A percentile compares a stretch with the other conserved stretches of the same genome.
phyloP scores from a whole-genome alignment of 2,329 filamentous ascomycete genomes.

The Ploettnerulaceae sp. region DNA sequence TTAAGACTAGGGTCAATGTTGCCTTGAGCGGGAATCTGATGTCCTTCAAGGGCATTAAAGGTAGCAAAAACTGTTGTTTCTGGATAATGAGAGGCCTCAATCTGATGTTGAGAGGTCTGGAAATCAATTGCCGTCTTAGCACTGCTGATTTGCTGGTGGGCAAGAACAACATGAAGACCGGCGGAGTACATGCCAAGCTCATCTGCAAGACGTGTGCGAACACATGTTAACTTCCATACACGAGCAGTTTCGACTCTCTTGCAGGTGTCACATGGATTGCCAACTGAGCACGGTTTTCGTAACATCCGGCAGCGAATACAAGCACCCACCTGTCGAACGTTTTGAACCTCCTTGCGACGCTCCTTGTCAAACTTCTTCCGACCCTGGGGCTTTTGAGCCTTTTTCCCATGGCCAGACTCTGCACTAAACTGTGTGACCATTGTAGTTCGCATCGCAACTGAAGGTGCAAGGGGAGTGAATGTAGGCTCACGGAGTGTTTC shows the following conservation, averaged over 20 bases:
- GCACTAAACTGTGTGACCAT: slow-evolving; percentile 33
- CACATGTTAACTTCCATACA: slow-evolving; percentile 61
- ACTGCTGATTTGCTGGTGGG: slow-evolving; percentile 53
- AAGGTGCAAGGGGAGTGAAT: slow-evolving; percentile 15
- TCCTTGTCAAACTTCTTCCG: slow-evolving; percentile 53
- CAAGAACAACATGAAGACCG: slow-evolving; percentile 57
- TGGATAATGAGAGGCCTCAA: slow-evolving; percentile 57
- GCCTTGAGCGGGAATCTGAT: slow-evolving; percentile 27
- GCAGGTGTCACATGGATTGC: slow-evolving; percentile 58
- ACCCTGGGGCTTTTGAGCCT: slow-evolving; percentile 39
- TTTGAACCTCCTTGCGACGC: slow-evolving; percentile 60
- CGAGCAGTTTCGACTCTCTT: slow-evolving; percentile 58
- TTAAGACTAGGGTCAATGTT: slow-evolving; percentile 34
- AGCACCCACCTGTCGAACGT: slow-evolving; percentile 59
- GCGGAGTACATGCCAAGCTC: slow-evolving; percentile 60
- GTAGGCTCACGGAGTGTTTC: slow-evolving; percentile 14
- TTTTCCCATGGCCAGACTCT: slow-evolving; percentile 32
- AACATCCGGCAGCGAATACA: slow-evolving; percentile 63
- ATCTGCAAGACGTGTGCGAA: slow-evolving; percentile 57
- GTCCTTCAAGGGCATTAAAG: slow-evolving; percentile 30
- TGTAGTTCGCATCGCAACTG: slow-evolving; percentile 23
- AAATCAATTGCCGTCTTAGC: slow-evolving; percentile 48
- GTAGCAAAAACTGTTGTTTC: slow-evolving; percentile 36
- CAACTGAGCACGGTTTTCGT: slow-evolving; percentile 61
- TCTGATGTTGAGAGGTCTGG: slow-evolving; percentile 39